phyloP scores from a whole-genome alignment of 768 basidiomycete genomes.

The Tylopilus sp. region DNA sequence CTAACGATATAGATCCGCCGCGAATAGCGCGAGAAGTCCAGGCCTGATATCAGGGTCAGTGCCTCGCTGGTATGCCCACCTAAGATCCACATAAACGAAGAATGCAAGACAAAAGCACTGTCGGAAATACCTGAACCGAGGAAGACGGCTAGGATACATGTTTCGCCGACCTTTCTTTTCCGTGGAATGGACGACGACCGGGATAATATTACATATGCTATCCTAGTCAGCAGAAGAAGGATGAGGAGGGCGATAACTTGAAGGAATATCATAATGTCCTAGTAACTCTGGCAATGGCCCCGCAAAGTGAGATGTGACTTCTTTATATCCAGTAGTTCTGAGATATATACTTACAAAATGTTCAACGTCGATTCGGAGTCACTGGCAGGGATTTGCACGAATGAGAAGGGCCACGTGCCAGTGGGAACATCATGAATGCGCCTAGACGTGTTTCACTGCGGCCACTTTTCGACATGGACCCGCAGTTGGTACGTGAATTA shows the following conservation, averaged over 20 bases:
- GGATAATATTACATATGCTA: slow-evolving; percentile 18
- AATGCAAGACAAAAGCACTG: not conserved
- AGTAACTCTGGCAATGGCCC: not conserved
- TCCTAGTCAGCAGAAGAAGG: slow-evolving; percentile 18
- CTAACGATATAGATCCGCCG: slow-evolving; percentile 80
- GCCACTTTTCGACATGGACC: slow-evolving; percentile 35
- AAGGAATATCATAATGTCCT: slow-evolving; percentile 17
- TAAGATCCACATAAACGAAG: slow-evolving; percentile 31
- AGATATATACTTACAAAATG: not conserved
- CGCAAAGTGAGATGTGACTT: not conserved
- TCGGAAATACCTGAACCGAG: slow-evolving; percentile 79
- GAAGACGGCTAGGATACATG: slow-evolving; percentile 71
- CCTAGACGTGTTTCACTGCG: not conserved
- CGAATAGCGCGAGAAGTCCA: slow-evolving; percentile 74
- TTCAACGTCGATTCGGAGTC: no score
- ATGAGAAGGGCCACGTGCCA: no score
- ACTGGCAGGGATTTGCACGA: no score
- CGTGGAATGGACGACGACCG: slow-evolving; percentile 8
- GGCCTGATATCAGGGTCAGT: slow-evolving; percentile 61
- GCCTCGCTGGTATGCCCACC: slow-evolving; percentile 96
- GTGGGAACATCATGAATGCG: no score
- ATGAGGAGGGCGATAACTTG: slow-evolving; percentile 2
- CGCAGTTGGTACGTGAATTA: slow-evolving; percentile 52
- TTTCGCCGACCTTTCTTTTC: slow-evolving; percentile 19
- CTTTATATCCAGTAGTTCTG: not conserved